phyloP scores from a whole-genome alignment of 148 eudicot genomes.

The Rhododendron griersonianum region DNA sequence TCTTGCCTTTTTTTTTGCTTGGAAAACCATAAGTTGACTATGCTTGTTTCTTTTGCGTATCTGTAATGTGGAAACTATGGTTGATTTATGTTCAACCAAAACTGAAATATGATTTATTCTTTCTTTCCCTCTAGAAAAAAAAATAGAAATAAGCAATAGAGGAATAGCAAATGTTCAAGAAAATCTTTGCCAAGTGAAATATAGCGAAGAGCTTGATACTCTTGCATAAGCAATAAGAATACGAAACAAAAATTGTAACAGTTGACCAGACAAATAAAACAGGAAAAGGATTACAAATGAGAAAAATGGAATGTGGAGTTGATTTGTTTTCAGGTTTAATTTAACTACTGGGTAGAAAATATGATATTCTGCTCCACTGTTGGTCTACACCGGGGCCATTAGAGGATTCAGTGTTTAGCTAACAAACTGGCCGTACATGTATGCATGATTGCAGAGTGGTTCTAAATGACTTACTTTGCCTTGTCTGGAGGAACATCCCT shows the following conservation, averaged over 20 bases:
- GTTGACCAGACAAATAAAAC: not conserved
- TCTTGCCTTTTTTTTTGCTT: not conserved
- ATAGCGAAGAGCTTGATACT: not conserved
- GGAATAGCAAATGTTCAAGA: not conserved
- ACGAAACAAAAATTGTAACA: not conserved
- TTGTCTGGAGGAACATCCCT: constrained; percentile 49
- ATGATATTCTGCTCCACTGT: not conserved
- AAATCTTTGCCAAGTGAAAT: not conserved
- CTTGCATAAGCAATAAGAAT: not conserved
- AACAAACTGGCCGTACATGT: not conserved
- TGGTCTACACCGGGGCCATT: not conserved
- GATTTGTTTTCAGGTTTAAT: not conserved
- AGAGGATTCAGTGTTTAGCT: not conserved
- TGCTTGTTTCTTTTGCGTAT: not conserved
- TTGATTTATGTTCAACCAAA: not conserved
- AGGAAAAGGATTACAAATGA: not conserved
- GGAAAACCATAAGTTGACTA: not conserved
- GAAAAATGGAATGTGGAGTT: not conserved
- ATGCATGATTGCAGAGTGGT: not conserved
- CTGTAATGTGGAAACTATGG: not conserved
- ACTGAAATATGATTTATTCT: not conserved
- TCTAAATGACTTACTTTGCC: constrained; percentile 34
- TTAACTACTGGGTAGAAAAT: not conserved
- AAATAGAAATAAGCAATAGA: not conserved
- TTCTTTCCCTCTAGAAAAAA: not conserved